Base-by-base conservation (phyloP, 768 basidiomycete species). In the Xerocomus spinulosus region DNA sequence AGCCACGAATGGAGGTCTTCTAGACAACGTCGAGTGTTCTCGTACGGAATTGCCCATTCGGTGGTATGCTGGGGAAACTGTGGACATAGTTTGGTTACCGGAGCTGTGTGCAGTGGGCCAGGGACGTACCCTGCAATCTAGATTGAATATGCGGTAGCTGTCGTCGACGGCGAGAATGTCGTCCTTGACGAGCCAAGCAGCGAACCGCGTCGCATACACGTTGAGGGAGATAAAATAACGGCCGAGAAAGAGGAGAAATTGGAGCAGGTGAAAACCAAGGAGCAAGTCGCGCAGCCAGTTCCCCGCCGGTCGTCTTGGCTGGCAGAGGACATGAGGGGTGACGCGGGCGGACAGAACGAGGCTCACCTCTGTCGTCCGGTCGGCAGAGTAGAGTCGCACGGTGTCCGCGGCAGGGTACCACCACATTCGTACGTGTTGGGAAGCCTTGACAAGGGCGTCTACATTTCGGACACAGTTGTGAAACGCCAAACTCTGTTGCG, bases 31-130 rank as follows among this genome's bases (percentile, higher is more conserved):
- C 70, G 68, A 3, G 92, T 77, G 44, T 80, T 69, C 36, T 77
- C 70, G 55, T 84, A 83, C 5, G 94, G 91, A 30, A 99, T 76
- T 5, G 91, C 90, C 85, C 92, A 95, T 69, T 99, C 96, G 10
- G 90, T 92, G 2, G 96, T 97, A 67, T 92, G 85, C 67, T 97
- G 93, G 1, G 82, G 83, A 67, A 85, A 91, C 92, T 93, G 60
- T 41, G 17, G 15, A 18, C 32, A 14, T 37, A 35, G 17, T 49
- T 60, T 28, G 20, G 43, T 50, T 14, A 40, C 50, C 46, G 48
- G 39, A 6, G 23, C 30, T 23, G n/a, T 37, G 26, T 1, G 39
- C 33, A 42, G 40, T 35, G 26, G 25, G 34, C 13, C 14, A 17
- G 44, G n/a, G 23, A 74, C 89, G 60, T 66, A 92, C 90, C 70